These are phyloP conservation scores for Colletotrichum endophyticum DNA, from an alignment of 2,329 filamentous ascomycete genomes.

Conservation along the genomic window DNA sequence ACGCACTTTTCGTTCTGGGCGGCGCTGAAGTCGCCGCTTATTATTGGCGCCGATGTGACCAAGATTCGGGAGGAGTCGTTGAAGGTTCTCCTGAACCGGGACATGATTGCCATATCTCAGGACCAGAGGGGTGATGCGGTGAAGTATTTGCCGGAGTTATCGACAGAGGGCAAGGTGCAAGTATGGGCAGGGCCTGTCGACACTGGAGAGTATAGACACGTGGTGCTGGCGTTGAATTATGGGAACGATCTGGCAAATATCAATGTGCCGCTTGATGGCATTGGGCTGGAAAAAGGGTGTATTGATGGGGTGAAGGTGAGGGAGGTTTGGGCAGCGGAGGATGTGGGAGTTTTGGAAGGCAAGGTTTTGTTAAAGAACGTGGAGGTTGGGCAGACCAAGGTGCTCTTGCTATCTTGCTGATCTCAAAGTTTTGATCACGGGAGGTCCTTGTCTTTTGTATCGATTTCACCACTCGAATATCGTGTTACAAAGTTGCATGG, in stretches of 20 bases:
- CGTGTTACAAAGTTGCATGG: neutral
- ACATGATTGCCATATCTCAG: slow-evolving; percentile 36
- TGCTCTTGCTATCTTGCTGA: neutral
- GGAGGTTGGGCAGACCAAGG: neutral
- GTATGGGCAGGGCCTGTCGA: slow-evolving; percentile 30
- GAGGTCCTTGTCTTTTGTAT: neutral
- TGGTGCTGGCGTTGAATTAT: slow-evolving; percentile 23
- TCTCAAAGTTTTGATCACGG: neutral
- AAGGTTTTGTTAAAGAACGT: neutral
- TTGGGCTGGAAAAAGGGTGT: neutral
- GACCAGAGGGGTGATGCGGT: slow-evolving; percentile 32
- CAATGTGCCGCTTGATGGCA: neutral
- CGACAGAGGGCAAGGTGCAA: slow-evolving; percentile 28
- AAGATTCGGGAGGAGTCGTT: slow-evolving; percentile 25
- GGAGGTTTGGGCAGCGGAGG: neutral
- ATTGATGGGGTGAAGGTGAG: neutral
- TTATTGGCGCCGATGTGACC: slow-evolving; percentile 43
- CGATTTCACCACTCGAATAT: neutral
- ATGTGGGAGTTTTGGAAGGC: neutral
- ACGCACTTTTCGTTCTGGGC: slow-evolving; percentile 52
- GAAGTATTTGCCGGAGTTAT: slow-evolving; percentile 24
- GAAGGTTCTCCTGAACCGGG: slow-evolving; percentile 21
- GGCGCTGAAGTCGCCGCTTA: slow-evolving; percentile 48
- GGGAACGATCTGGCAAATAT: slow-evolving; percentile 8
- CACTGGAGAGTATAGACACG: neutral